Percentiles rank a stretch among this genome's conserved stretches.
Conservation (phyloP, 345 rosid species). For the Citrus medica region DNA sequence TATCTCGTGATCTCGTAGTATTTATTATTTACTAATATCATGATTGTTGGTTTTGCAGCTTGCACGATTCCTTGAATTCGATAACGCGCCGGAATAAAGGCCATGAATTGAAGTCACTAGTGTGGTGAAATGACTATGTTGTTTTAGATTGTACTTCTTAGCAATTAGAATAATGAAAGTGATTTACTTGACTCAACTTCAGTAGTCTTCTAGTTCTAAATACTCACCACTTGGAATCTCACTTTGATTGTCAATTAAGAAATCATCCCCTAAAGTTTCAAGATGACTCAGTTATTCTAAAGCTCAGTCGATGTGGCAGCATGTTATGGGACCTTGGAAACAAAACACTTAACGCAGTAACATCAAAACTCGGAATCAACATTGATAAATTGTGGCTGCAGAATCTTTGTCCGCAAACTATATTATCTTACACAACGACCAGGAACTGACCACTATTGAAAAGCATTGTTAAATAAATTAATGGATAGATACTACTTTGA, state of each 20-base stretch:
- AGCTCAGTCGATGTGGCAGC: neutral
- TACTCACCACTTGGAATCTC: neutral
- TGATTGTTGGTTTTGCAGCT: conserved; percentile 27
- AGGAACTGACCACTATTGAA: conserved; percentile 15
- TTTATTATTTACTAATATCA: neutral
- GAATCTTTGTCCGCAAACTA: conserved; percentile 27
- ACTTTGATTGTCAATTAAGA: neutral
- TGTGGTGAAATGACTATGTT: neutral
- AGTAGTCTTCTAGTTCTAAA: neutral
- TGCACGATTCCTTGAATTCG: conserved; percentile 38
- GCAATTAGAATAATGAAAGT: neutral
- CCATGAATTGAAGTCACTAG: neutral
- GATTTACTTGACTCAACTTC: neutral
- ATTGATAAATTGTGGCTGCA: conserved; percentile 12
- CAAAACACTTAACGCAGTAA: neutral
- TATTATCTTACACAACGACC: conserved; percentile 18
- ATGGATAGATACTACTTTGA: conserved; percentile 20
- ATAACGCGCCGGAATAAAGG: neutral
- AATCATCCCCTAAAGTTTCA: neutral
- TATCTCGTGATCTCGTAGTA: too few species aligned
- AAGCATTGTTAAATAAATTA: conserved; percentile 15
- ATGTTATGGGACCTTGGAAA: neutral
- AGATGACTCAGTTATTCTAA: neutral
- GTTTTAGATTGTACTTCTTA: neutral
- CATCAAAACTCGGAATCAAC: conserved; percentile 14